A percentile compares a stretch with the other conserved stretches of the same genome.
Conservation (phyloP, 2,329 filamentous ascomycete genomes). For the Colletotrichum eleusines region DNA sequence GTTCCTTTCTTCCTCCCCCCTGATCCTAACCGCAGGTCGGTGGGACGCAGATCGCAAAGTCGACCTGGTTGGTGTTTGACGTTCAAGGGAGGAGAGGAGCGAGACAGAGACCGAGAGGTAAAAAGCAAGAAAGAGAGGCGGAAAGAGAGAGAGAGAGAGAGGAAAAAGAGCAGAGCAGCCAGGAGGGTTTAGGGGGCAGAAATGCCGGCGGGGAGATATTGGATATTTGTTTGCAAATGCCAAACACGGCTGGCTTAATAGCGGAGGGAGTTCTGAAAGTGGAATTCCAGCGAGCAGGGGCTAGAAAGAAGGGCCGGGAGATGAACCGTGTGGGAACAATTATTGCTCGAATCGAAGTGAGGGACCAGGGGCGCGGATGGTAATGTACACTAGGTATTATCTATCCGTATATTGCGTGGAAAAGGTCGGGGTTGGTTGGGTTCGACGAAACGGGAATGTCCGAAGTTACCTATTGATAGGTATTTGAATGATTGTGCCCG, state of each 20-base stretch:
- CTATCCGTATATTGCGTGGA: slow-evolving; percentile 1
- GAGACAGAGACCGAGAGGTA: slow-evolving; percentile 2
- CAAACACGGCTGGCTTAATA: slow-evolving; percentile 28
- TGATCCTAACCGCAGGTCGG: slow-evolving; percentile 10
- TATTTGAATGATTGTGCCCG: slow-evolving; percentile 5
- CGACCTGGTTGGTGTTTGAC: slow-evolving; percentile 26
- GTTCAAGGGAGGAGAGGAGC: slow-evolving; percentile 15
- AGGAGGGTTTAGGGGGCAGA: slow-evolving; percentile 6
- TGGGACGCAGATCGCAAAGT: slow-evolving; percentile 24
- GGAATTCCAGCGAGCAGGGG: slow-evolving; percentile 39
- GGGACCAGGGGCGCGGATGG: slow-evolving; percentile 9
- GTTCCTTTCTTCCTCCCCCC: slow-evolving; percentile 8
- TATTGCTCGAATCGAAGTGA: not conserved
- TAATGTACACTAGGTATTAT: not conserved
- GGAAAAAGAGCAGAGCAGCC: not conserved
- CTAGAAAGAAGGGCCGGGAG: slow-evolving; percentile 31
- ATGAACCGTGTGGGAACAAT: slow-evolving; percentile 18
- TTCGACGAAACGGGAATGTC: not conserved
- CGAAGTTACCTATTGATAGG: no score
- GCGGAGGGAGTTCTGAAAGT: slow-evolving; percentile 27
- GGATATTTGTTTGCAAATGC: slow-evolving; percentile 40
- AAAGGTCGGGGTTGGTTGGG: slow-evolving; percentile 9
- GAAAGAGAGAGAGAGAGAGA: not conserved
- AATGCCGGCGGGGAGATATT: slow-evolving; percentile 38
- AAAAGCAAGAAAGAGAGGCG: not conserved